A percentile compares a stretch with the other conserved stretches of the same genome.
phyloP scores from a whole-genome alignment of 2,329 filamentous ascomycete genomes.

The Curvularia eragrostidis region DNA sequence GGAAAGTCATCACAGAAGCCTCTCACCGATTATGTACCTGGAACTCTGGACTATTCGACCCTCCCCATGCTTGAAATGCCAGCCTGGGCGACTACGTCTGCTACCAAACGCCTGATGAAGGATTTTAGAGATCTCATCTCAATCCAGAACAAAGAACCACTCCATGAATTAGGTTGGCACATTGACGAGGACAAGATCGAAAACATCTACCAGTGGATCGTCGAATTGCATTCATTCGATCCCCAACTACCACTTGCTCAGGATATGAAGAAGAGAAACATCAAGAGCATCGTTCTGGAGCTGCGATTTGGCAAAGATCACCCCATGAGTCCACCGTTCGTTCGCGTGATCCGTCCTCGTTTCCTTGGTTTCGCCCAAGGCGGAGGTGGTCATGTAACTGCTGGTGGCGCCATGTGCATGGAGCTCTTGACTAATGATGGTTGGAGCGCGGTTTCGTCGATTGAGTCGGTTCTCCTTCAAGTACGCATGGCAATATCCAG shows the following conservation, averaged over 20 bases:
- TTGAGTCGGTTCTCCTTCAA: slow-evolving; percentile 82
- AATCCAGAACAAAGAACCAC: slow-evolving; percentile 66
- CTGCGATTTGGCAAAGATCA: slow-evolving; percentile 79
- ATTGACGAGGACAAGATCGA: slow-evolving; percentile 70
- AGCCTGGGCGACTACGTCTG: slow-evolving; percentile 66
- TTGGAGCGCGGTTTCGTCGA: slow-evolving; percentile 75
- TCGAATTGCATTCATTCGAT: slow-evolving; percentile 86
- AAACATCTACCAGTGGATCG: slow-evolving; percentile 90
- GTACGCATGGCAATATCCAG: slow-evolving; percentile 78
- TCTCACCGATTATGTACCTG: slow-evolving; percentile 70
- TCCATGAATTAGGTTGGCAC: slow-evolving; percentile 81
- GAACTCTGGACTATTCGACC: slow-evolving; percentile 65
- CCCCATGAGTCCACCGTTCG: slow-evolving; percentile 81
- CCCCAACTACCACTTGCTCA: slow-evolving; percentile 69
- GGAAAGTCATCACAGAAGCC: slow-evolving; percentile 32
- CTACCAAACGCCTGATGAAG: slow-evolving; percentile 67
- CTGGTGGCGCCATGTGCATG: slow-evolving; percentile 84
- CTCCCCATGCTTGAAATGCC: slow-evolving; percentile 72
- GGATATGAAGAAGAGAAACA: slow-evolving; percentile 70
- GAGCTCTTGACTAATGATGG: slow-evolving; percentile 81
- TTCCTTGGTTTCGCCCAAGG: slow-evolving; percentile 75
- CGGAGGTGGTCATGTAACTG: slow-evolving; percentile 85
- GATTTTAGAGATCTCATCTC: slow-evolving; percentile 70
- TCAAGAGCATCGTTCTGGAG: slow-evolving; percentile 78
- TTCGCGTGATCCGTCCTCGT: slow-evolving; percentile 80